Conservation (phyloP, 1,284 basidiomycete species). For the Tremellales sp. region DNA sequence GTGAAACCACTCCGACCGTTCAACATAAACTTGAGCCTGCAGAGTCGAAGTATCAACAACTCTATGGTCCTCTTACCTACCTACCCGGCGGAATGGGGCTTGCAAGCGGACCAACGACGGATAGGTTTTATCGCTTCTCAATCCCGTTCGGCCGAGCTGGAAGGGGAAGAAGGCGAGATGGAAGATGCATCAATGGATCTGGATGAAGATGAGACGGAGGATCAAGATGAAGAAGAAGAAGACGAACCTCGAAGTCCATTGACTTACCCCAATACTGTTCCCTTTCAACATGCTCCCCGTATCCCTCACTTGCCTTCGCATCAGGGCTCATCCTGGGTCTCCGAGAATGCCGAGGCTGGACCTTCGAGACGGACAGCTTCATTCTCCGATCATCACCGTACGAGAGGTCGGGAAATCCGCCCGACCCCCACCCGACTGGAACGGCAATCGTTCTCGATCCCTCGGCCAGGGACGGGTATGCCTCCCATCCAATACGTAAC, state of each 20-base stretch:
- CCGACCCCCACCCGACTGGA: not conserved
- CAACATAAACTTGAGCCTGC: conserved; percentile 26
- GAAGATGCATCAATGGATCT: conserved; percentile 50
- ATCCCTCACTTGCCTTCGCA: conserved; percentile 19
- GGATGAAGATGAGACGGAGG: conserved; percentile 10
- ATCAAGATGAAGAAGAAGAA: conserved; percentile 13
- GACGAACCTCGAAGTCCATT: conserved; percentile 5
- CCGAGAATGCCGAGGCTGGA: too few species aligned
- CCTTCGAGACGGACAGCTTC: conserved; percentile 10
- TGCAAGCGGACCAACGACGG: conserved; percentile 9
- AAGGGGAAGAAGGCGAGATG: conserved; percentile 1
- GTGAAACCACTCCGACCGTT: conserved; percentile 25
- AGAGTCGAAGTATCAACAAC: conserved; percentile 45
- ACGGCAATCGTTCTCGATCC: conserved; percentile 13
- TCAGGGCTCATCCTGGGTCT: conserved; percentile 1
- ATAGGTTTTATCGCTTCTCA: conserved; percentile 17
- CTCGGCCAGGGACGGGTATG: conserved; percentile 3
- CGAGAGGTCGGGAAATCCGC: not conserved
- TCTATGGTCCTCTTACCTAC: conserved; percentile 43
- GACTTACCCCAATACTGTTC: conserved; percentile 47
- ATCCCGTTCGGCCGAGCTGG: not conserved
- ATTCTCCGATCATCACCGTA: conserved; percentile 12
- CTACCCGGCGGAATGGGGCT: conserved; percentile 31
- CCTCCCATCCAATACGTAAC: conserved; percentile 25
- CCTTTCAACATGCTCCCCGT: conserved; percentile 33